Evolutionary conservation across 2,329 filamentous ascomycete species (phyloP).

Genomic region (Trichoderma sp.): DNA sequence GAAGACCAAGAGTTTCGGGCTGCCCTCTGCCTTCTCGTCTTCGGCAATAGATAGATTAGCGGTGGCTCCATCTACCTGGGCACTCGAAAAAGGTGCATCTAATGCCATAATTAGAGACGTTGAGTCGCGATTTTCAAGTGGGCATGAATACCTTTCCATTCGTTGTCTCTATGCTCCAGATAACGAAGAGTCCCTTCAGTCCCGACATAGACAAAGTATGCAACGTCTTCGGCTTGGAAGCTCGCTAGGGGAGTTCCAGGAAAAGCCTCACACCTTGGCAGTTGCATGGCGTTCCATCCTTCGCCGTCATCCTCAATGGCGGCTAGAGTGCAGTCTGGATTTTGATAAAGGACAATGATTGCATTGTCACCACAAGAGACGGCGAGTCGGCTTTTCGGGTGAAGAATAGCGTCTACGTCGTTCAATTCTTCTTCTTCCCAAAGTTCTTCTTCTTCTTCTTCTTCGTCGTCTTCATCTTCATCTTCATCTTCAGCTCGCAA

Average conservation of each 20-base stretch:
- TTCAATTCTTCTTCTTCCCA: not conserved
- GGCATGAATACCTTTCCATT: conserved; percentile 6
- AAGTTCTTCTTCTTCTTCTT: not conserved
- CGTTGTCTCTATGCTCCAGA: not conserved
- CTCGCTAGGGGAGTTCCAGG: not conserved
- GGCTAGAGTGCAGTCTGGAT: not conserved
- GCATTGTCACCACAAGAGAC: not conserved
- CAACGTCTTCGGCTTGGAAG: not conserved
- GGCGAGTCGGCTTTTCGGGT: not conserved
- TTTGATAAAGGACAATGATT: not conserved
- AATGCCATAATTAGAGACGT: not conserved
- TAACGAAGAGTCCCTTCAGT: not conserved
- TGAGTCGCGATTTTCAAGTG: not conserved
- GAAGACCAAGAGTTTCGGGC: not conserved
- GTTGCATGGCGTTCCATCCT: not conserved
- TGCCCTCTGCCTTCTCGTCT: not conserved
- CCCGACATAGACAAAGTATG: not conserved
- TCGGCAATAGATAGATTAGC: not conserved
- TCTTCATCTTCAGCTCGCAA: not conserved
- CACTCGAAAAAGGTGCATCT: conserved; percentile 4
- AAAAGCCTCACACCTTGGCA: not conserved
- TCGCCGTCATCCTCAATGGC: not conserved
- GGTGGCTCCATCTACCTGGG: not conserved
- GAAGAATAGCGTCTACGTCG: not conserved
- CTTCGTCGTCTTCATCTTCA: not conserved